phyloP scores from a whole-genome alignment of 1,284 basidiomycete species.

The Boletellus dicymbophilus region DNA sequence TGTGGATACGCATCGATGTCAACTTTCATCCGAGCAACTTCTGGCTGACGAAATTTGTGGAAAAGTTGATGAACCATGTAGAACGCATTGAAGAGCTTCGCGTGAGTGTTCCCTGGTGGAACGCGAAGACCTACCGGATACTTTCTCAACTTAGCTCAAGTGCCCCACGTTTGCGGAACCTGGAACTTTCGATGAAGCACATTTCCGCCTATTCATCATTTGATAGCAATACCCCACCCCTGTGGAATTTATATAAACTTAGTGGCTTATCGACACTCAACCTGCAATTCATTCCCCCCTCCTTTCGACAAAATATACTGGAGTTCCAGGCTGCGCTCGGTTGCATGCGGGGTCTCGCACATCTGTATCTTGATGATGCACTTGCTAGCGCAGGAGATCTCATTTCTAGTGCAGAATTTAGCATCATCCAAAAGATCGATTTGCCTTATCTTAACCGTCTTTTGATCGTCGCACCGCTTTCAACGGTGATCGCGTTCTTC shows the following conservation, averaged over 20 bases:
- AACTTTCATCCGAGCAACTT: not conserved
- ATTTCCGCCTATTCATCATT: too few relatives aligned
- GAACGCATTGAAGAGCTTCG: not conserved
- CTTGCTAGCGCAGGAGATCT: slow-evolving; percentile 13
- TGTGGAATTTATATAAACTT: not conserved
- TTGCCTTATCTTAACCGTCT: slow-evolving; percentile 11
- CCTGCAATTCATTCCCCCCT: not conserved
- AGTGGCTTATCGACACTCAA: not conserved
- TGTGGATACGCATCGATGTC: not conserved
- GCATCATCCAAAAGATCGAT: not conserved
- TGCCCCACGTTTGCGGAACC: not conserved
- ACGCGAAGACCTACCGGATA: not conserved
- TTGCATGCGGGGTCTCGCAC: slow-evolving; percentile 30
- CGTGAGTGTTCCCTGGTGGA: not conserved
- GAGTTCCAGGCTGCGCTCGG: slow-evolving; percentile 26
- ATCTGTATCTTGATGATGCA: slow-evolving; percentile 26
- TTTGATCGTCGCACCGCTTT: not conserved
- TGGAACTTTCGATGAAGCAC: not conserved
- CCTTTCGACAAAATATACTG: not conserved
- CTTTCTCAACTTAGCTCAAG: not conserved
- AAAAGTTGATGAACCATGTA: too few relatives aligned
- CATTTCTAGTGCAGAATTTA: not conserved
- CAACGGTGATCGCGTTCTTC: slow-evolving; percentile 3
- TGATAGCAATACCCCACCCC: not conserved
- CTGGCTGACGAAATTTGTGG: not conserved